Base-by-base conservation (phyloP, 73 alveolate species). In the Paramecium bursaria region DNA sequence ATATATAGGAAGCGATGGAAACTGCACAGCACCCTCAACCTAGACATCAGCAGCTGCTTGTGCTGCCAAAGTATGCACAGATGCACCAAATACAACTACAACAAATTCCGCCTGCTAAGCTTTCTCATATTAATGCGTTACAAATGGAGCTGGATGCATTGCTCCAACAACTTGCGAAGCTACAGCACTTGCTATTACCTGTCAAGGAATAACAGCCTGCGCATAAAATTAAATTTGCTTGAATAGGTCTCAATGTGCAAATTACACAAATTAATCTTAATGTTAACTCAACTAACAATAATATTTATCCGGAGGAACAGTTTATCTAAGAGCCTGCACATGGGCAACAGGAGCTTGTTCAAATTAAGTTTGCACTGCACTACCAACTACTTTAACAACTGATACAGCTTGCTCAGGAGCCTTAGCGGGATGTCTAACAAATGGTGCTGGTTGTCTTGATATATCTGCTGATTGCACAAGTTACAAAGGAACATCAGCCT, bases 41-140 rank as follows among this genome's bases (percentile, higher is more conserved):
- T n/a, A n/a, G n/a, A n/a, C n/a, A n/a, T n/a, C 57, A 31, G 50
- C 39, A 31, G 82, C 50, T 19, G 22, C 50, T 14, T 67, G 82
- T 19, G 49, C 50, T 15, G 47, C 82, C 5, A 67, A 42, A 21
- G 50, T 30, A 42, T 67, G 82, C 35, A 21, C 82, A 19, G 82
- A 67, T 0, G 82, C 82, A 21, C 60, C 60, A 4, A 46, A 39
- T 39, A 9, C 60, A 4, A 4, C 50, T 7, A 61, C 80, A 30
- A 61, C 80, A 13, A 61, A 27, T 35, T 51, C 30, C 5, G 80
- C 48, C 39, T 61, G 80, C 17, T n/a, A n/a, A n/a, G n/a, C n/a
- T n/a, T n/a, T n/a, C n/a, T n/a, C n/a, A n/a, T n/a, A n/a, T n/a
- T n/a, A n/a, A n/a, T n/a, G n/a, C n/a, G n/a, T n/a, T 0, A 15